Conservation (phyloP, 306 rosid species). For the Canavalia gladiata region DNA sequence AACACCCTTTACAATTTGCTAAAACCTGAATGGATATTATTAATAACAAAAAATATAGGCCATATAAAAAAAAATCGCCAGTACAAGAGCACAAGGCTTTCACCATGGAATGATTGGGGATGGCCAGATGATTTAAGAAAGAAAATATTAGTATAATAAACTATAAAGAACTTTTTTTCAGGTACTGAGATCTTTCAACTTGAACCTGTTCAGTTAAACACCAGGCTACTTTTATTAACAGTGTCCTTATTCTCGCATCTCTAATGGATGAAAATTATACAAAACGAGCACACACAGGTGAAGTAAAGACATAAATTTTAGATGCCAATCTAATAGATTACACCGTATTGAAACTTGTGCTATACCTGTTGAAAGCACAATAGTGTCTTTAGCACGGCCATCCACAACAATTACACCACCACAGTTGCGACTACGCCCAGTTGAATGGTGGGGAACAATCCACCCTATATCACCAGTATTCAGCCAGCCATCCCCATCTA, state of each 20-base stretch:
- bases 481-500: slow-evolving; percentile 84
- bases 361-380: slow-evolving; percentile 88
- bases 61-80: neutral
- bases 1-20: neutral
- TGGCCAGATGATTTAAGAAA: slow-evolving; percentile 5
- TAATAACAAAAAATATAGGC: neutral
- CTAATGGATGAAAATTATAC: neutral
- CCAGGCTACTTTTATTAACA: neutral
- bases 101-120: neutral
- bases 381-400: slow-evolving; percentile 94
- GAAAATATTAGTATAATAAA: neutral
- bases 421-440: slow-evolving; percentile 73
- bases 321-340: slow-evolving; percentile 15
- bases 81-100: neutral
- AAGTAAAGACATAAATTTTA: neutral
- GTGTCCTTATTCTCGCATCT: neutral
- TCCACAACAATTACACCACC: slow-evolving; percentile 83
- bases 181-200: neutral
- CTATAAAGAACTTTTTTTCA: slow-evolving; percentile 11
- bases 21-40: neutral
- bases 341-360: slow-evolving; percentile 14
- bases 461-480: slow-evolving; percentile 93
- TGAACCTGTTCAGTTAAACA: slow-evolving; percentile 6
- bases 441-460: slow-evolving; percentile 84
- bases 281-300: neutral